Conservation (phyloP, 306 rosid genomes). For the Argentina anserina region DNA sequence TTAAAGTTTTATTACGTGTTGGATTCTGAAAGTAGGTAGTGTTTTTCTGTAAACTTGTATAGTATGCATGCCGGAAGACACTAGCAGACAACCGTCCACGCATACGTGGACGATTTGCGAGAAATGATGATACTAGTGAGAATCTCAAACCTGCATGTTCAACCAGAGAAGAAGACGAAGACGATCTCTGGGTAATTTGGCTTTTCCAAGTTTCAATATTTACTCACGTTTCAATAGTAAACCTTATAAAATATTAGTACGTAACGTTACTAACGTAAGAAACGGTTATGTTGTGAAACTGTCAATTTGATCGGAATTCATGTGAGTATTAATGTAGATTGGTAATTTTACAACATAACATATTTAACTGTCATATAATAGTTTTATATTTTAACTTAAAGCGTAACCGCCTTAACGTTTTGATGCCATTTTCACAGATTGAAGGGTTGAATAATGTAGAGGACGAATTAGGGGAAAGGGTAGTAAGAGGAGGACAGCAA, state of each 20-base stretch:
- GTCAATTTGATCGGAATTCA: not conserved
- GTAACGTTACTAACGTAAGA: not conserved
- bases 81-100: slow-evolving; percentile 94
- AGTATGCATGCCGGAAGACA: slow-evolving; percentile 97
- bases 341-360: not conserved
- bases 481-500: slow-evolving; percentile 31
- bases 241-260: too few species aligned
- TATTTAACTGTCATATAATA: not conserved
- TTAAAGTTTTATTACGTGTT: not conserved
- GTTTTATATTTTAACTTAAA: too few species aligned
- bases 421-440: slow-evolving; percentile 30
- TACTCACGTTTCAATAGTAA: too few species aligned
- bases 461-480: slow-evolving; percentile 33
- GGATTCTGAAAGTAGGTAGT: slow-evolving; percentile 10
- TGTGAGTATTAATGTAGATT: not conserved
- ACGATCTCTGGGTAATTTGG: slow-evolving; percentile 63
- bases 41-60: slow-evolving; percentile 18
- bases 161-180: slow-evolving; percentile 62
- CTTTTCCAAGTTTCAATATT: not conserved
- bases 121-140: slow-evolving; percentile 70
- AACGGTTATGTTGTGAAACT: not conserved
- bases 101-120: slow-evolving; percentile 92
- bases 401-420: too few species aligned
- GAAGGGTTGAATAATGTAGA: slow-evolving; percentile 54
- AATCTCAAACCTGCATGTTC: slow-evolving; percentile 56